Evolutionary conservation across 2,329 filamentous ascomycete genomes (phyloP), one percentile per base, ranked within the genome.

Genomic region (Alternaria solani): DNA sequence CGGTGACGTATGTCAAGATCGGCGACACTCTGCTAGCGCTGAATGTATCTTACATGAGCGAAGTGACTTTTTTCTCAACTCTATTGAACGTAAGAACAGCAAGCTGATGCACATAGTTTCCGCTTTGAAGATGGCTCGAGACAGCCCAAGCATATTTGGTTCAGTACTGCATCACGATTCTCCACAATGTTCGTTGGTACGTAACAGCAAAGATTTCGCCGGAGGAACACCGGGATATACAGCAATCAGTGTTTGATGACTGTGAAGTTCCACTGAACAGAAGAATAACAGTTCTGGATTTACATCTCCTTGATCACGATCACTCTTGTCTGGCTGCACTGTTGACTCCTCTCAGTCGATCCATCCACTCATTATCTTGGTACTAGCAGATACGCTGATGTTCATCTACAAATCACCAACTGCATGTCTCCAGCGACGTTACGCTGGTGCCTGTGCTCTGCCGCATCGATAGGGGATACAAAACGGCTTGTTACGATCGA

Each of bases 1-100:
- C 41, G 12, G 26, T 58, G 55, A 54, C 42, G 49, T 46, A 42
- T 34, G 56, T 47, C 38, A n/a, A 58, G 46, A 51, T 32, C 38
- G 14, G 28, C 42, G 26, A n/a, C 7, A 18, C 20, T 36, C n/a
- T 26, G 18, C 20, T 48, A 42, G 44, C 25, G 39, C 23, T 46
- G 25, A 18, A n/a, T 38, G 14, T 9, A 1, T 36, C 46, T 48
- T 36, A 48, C 46, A 25, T 36, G 25, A 48, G 4, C 46, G 18
- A 36, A 48, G 16, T 48, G 46, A 32, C 2, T n/a, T 34, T 34
- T 16, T 18, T 16, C 46, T 34, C 44, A 6, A 3, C n/a, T 32
- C 4, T 20, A 16, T 36, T 34, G 14, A 34, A 48, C 30, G 25
- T 14, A 4, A 23, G 20, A 16, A 36, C 6, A 36, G 14, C 32